phyloP scores from a whole-genome alignment of 164 flowering plant species.

The Platanus orientalis region DNA sequence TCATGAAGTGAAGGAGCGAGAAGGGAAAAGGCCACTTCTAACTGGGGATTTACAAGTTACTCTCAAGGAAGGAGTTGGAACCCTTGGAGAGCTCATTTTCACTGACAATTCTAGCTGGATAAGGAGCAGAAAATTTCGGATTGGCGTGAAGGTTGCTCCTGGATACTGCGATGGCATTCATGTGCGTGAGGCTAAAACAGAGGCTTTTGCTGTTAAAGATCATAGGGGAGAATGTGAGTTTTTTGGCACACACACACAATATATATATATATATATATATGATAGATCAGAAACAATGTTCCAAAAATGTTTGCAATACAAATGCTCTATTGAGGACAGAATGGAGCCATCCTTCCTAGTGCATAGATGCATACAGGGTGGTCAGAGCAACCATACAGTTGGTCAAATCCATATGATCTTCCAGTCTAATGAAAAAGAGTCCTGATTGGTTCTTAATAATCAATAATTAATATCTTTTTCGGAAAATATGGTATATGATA shows the following conservation, averaged over 20 bases:
- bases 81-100: constrained; percentile 53
- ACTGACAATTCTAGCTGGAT: constrained; percentile 83
- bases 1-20: constrained; percentile 54
- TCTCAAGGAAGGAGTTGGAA: constrained; percentile 60
- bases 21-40: constrained; percentile 68
- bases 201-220: constrained; percentile 71
- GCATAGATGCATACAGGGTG: background rate
- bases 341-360: too few species aligned
- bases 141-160: constrained; percentile 52
- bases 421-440: too few species aligned
- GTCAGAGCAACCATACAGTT: background rate
- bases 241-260: background rate
- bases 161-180: constrained; percentile 37
- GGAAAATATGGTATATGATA: background rate
- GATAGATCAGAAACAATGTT: background rate
- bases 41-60: constrained; percentile 48
- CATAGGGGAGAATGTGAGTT: constrained; percentile 77
- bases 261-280: background rate
- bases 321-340: background rate
- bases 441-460: too few species aligned
- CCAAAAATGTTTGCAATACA: background rate
- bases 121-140: constrained; percentile 64
- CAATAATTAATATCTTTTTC: too few species aligned
- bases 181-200: constrained; percentile 65
- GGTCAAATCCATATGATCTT: background rate